Evolutionary conservation across 2,329 filamentous ascomycete genomes (phyloP), one percentile per base, ranked within the genome.

Genomic region (Venturia asperata): DNA sequence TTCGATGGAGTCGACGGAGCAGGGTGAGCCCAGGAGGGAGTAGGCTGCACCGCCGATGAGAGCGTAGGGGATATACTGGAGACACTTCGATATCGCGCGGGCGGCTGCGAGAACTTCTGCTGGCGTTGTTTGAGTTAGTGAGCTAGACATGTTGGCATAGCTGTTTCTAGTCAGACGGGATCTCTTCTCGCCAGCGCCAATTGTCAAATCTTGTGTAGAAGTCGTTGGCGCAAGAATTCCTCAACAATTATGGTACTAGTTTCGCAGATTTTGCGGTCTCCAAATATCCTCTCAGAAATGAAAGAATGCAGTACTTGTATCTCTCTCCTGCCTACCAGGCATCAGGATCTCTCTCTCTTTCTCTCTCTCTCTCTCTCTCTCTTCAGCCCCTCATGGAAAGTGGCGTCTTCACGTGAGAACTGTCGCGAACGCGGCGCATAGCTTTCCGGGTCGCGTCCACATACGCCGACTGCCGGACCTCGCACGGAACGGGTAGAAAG

Each of bases 1-100:
- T 56, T 56, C 52, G 52, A 56, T 37, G 15, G 52, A 56, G 13
- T 56, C 52, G 15, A 56, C 52, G 27, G 27, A 56, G 52, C 52
- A 56, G 11, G 52, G 27, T 56, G 52, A 56, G 30, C 52, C 52
- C n/a, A 56, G 27, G 17, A 56, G 30, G 15, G 52, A 56, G 30
- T 56, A 56, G 4, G 52, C 52, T 37, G 52, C 52, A 5, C 52
- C 52, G 9, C 52, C 52, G 19, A 56, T 19, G 17, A 56, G 52
- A 5, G 52, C 52, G 52, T 56, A 56, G 19, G 52, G 52, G 3
- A 56, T 56, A 27, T 56, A 56, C 19, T 56, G 52, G 10, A 56
- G 52, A 37, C 27, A 37, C n/a, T 56, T 19, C 37, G 52, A 37
- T 34, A 56, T 37, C 27, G 30, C 52, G 27, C 19, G 52, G n/a